Percentiles rank a stretch among this genome's conserved stretches.
Conservation (phyloP, 305 asterid genomes). For the Fraxinus nigra region DNA sequence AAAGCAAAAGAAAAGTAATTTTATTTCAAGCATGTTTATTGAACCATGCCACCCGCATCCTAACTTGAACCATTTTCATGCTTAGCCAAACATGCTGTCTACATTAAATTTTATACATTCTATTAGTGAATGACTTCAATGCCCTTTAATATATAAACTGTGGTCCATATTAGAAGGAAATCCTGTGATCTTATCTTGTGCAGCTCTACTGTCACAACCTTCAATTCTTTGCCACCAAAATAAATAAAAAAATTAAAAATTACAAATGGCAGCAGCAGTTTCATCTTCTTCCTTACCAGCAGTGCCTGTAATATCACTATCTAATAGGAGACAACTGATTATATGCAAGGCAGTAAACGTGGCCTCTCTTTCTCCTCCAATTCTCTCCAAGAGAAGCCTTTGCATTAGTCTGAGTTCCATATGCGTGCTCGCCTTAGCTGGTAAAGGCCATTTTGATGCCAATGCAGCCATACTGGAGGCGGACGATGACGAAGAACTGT, state of each 20-base stretch:
- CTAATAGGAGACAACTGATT: conserved; percentile 31
- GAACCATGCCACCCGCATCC: neutral
- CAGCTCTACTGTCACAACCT: conserved; percentile 39
- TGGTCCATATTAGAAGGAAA: conserved; percentile 35
- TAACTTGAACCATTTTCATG: neutral
- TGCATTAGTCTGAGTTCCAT: conserved; percentile 33
- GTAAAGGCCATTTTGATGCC: conserved; percentile 36
- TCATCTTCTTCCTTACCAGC: conserved; percentile 49
- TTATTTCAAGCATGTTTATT: neutral
- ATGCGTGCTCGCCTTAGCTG: conserved; percentile 30
- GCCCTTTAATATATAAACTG: conserved; percentile 13
- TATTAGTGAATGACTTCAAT: conserved; percentile 20
- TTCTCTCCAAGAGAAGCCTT: conserved; percentile 47
- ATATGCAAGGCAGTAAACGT: conserved; percentile 44
- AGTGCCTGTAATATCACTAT: conserved; percentile 29
- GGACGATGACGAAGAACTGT: conserved; percentile 72
- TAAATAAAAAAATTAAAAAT: neutral
- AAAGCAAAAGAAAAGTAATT: neutral
- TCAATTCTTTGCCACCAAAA: conserved; percentile 45
- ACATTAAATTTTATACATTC: neutral
- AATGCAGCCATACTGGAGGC: conserved; percentile 87
- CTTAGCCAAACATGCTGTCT: neutral
- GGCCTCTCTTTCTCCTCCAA: conserved; percentile 18
- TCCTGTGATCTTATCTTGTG: conserved; percentile 60
- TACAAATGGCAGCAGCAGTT: conserved; percentile 58